Evolutionary conservation across 192 early-diverging fungal species (phyloP).

Genomic region (Rhizophagus sp.): DNA sequence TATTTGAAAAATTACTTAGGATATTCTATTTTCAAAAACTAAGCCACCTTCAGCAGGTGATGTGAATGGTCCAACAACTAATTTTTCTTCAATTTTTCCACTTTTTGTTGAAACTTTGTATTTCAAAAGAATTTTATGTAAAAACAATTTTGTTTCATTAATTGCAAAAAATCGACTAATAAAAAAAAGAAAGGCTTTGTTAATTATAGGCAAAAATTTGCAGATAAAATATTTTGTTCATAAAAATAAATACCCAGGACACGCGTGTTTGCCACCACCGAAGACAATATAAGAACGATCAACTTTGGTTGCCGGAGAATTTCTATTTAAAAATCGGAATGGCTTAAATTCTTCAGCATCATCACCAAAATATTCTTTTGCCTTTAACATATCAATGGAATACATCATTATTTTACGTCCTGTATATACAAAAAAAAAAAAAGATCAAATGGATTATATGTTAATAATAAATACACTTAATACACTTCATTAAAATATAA

Average conservation of each 20-base stretch:
- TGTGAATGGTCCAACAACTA: no score
- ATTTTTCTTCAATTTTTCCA: neutral
- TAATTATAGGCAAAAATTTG: no score
- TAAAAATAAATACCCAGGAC: neutral
- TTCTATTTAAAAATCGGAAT: conserved; percentile 22
- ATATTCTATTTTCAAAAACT: no score
- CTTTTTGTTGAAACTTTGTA: neutral
- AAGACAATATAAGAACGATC: neutral
- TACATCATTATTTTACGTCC: neutral
- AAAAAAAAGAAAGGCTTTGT: neutral
- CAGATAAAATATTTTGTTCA: neutral
- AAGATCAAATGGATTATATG: neutral
- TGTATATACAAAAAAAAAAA: neutral
- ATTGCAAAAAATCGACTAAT: neutral
- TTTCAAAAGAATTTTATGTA: neutral
- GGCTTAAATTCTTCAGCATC: conserved; percentile 27
- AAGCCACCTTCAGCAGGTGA: no score
- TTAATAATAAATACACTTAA: neutral
- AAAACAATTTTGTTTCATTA: neutral
- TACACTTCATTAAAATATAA: no score
- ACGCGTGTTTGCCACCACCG: neutral
- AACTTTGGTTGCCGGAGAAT: conserved; percentile 14
- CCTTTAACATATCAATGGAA: neutral
- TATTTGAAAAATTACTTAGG: no score
- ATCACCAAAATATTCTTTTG: neutral